Conservation (phyloP, 2,329 filamentous ascomycete genomes). For the Sporothrix brasiliensis region DNA sequence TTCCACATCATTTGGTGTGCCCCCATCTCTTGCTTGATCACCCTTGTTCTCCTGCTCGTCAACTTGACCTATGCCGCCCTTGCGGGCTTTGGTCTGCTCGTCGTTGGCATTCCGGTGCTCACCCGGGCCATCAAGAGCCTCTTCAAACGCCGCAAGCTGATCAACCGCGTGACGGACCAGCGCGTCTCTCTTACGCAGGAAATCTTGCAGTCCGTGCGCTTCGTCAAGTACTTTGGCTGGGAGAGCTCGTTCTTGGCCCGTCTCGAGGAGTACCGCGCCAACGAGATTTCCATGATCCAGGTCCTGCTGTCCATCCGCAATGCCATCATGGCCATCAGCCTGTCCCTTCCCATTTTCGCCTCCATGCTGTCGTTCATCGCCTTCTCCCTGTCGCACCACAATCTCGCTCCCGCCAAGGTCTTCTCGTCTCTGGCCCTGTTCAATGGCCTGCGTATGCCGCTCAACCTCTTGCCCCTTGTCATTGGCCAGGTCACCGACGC, state of each 20-base stretch:
- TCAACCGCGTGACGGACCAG: slow-evolving; percentile 94
- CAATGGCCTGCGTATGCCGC: slow-evolving; percentile 84
- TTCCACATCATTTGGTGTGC: slow-evolving; percentile 92
- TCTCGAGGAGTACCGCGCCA: slow-evolving; percentile 70
- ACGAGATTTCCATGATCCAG: slow-evolving; percentile 84
- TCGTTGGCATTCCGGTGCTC: slow-evolving; percentile 76
- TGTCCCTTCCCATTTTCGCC: slow-evolving; percentile 89
- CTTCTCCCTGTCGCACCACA: slow-evolving; percentile 66
- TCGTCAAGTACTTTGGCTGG: slow-evolving; percentile 98
- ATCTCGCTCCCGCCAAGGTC: slow-evolving; percentile 72
- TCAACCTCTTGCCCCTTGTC: slow-evolving; percentile 86
- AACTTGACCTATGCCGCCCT: slow-evolving; percentile 90
- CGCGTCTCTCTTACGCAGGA: slow-evolving; percentile 90
- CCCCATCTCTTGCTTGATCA: slow-evolving; percentile 76
- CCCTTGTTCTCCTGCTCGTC: slow-evolving; percentile 76
- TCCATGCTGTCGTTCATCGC: slow-evolving; percentile 96
- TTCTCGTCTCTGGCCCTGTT: slow-evolving; percentile 95
- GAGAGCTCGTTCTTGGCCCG: slow-evolving; percentile 82
- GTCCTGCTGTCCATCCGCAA: slow-evolving; percentile 80
- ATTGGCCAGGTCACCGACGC: slow-evolving; percentile 90
- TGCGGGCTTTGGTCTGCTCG: slow-evolving; percentile 80
- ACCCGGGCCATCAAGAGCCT: slow-evolving; percentile 76
- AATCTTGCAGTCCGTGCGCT: slow-evolving; percentile 85
- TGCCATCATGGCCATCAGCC: slow-evolving; percentile 78
- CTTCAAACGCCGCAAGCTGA: slow-evolving; percentile 72